Evolutionary conservation across 2,329 filamentous ascomycete species (phyloP).

Genomic region (Dendryphion nanum): DNA sequence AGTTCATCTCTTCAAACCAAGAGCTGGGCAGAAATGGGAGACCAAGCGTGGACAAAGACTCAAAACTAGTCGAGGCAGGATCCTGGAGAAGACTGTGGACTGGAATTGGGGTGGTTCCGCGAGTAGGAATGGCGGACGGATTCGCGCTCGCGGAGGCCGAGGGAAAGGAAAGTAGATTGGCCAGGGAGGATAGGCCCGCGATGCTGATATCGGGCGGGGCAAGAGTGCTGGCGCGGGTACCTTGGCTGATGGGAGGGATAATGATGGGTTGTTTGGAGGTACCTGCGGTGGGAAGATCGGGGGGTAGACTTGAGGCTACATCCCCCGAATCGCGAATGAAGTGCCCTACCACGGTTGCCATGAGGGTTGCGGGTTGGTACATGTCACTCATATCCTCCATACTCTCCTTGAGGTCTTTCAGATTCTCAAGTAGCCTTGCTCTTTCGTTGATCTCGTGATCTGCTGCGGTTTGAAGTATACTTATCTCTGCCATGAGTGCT

Average conservation of each 20-base stretch:
- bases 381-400: slow-evolving; percentile 11
- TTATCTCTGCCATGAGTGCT: slow-evolving; percentile 14
- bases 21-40: slow-evolving; percentile 9
- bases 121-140: neutral
- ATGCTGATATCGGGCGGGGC: neutral
- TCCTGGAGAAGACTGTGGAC: neutral
- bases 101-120: slow-evolving; percentile 2
- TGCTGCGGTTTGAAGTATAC: slow-evolving; percentile 7
- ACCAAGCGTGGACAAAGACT: slow-evolving; percentile 1
- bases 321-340: slow-evolving; percentile 9
- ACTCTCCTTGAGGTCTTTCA: slow-evolving; percentile 3
- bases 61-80: neutral
- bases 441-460: slow-evolving; percentile 2
- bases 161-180: neutral
- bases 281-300: neutral
- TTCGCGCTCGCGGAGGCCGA: slow-evolving; percentile 1
- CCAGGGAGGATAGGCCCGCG: neutral
- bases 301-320: neutral
- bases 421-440: slow-evolving; percentile 5
- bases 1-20: slow-evolving; percentile 15
- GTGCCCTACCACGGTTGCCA: slow-evolving; percentile 10
- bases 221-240: slow-evolving; percentile 2
- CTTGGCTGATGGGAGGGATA: neutral
- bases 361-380: slow-evolving; percentile 12
- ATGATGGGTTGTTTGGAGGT: slow-evolving; percentile 3